Evolutionary conservation across 768 basidiomycete genomes (phyloP).

Genomic region (Auricularia sp.): DNA sequence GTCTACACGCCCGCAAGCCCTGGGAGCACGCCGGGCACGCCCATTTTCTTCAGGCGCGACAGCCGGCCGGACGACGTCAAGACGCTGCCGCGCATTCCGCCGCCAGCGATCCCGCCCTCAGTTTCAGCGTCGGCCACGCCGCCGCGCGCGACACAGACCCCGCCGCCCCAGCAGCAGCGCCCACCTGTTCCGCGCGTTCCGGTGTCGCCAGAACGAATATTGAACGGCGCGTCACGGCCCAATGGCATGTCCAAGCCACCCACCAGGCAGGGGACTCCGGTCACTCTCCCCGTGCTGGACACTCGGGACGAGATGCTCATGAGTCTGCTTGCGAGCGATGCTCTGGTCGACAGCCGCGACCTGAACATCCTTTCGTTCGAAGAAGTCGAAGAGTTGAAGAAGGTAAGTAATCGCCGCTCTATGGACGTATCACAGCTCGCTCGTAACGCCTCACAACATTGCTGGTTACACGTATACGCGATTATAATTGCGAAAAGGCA

Average conservation of each 20-base stretch:
- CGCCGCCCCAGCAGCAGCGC: not conserved
- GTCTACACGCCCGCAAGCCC: slow-evolving; percentile 21
- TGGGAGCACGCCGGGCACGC: slow-evolving; percentile 23
- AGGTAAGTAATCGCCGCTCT: slow-evolving; percentile 29
- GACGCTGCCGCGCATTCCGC: not conserved
- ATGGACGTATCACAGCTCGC: too few species aligned
- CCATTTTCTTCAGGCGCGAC: slow-evolving; percentile 26
- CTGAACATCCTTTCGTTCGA: slow-evolving; percentile 69
- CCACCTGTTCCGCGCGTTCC: not conserved
- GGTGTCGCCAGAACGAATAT: not conserved
- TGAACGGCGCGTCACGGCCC: not conserved
- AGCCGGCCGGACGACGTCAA: not conserved
- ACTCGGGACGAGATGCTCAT: slow-evolving; percentile 78
- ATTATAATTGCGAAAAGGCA: too few species aligned
- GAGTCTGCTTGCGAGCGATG: slow-evolving; percentile 85
- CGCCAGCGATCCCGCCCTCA: not conserved
- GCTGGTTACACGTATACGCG: too few species aligned
- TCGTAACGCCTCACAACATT: too few species aligned
- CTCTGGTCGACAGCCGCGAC: slow-evolving; percentile 81
- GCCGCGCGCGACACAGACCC: not conserved
- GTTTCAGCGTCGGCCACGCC: not conserved
- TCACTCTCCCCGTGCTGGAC: slow-evolving; percentile 25
- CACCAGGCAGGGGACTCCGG: not conserved
- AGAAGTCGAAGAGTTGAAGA: slow-evolving; percentile 60
- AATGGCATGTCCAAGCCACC: not conserved